Base-by-base conservation (phyloP, 306 rosid genomes). In the Vicia villosa region DNA sequence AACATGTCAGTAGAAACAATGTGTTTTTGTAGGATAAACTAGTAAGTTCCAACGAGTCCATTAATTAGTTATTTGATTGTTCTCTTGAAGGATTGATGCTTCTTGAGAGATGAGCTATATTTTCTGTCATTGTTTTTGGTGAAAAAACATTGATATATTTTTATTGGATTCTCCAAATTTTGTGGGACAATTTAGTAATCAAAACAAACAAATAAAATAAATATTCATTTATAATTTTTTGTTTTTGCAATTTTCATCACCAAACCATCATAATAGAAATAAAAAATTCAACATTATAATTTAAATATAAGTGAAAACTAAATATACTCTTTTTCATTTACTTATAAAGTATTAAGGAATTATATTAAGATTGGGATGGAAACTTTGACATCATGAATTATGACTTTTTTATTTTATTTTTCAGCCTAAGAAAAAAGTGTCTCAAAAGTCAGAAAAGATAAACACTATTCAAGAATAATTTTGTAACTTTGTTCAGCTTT, bases 1-100 rank as follows among this genome's bases (percentile, higher is more conserved):
- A 77, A 65, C 66, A 79, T 84, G 88, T 86, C 85, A 80, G 87
- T 50, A 50, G 26, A 50, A 76, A 80, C 77, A 78, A 64, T 76
- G 65, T 59, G 59, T 73, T 69, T 76, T 79, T 77, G 78, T 50
- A 72, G 75, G 77, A 55, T 67, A 56, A 43, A 36, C 79, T 68
- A 70, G 76, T 83, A 73, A 81, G 88, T 83, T 81, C 82, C 81
- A 74, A 77, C 74, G 83, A 71, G 16, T 5, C 43, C 68, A 80
- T 82, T 57, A 66, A 74, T 86, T 76, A 73, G 47, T 49, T 21
- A 22, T 55, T 81, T 76, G 68, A 79, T 81, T 81, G 75, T 83
- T 74, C 81, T 74, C 77, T 74, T 70, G 69, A 19, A 65, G 65
- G 42, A 58, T 72, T 73, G 85, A 75, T 84, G 83, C 84, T 57